Percentiles rank a stretch among this genome's conserved stretches.
These are phyloP conservation scores for Kuraishia capsulata DNA, from an alignment of 805 yeast genomes.

Conservation along the genomic window DNA sequence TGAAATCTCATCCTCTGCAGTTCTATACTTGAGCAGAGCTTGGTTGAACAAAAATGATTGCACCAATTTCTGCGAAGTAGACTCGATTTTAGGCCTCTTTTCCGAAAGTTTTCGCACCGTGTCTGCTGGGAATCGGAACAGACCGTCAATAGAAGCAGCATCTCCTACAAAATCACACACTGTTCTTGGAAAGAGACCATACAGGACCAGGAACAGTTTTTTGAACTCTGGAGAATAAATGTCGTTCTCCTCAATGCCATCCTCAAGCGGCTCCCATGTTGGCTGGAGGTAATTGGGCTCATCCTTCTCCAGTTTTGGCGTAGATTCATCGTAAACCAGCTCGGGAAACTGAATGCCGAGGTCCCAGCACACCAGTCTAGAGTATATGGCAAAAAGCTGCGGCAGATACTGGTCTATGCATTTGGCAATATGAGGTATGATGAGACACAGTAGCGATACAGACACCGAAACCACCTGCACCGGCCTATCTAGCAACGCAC, in stretches of 20 bases:
- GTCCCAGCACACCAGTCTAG: conserved; percentile 33
- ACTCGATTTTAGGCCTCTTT: background rate
- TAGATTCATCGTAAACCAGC: background rate
- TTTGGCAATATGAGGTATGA: conserved; percentile 34
- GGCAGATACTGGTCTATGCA: conserved; percentile 24
- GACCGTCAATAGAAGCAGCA: background rate
- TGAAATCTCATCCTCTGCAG: background rate
- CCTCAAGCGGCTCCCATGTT: background rate
- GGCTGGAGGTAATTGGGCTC: conserved; percentile 12
- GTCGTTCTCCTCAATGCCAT: background rate
- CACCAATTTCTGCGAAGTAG: background rate
- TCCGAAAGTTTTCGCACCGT: background rate
- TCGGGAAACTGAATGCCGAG: conserved; percentile 1
- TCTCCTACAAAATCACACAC: conserved; percentile 27
- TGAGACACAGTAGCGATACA: conserved; percentile 21
- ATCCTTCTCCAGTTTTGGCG: background rate
- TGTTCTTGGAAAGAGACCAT: conserved; percentile 50
- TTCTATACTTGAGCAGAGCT: background rate
- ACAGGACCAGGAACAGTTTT: conserved; percentile 37
- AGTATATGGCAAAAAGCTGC: conserved; percentile 32
- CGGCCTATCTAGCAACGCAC: conserved; percentile 30
- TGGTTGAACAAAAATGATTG: background rate
- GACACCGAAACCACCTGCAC: conserved; percentile 29
- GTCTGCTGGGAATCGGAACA: background rate
- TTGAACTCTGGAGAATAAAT: conserved; percentile 16